phyloP scores from a whole-genome alignment of 1,139 yeast species.

The Geotrichum candidum region DNA sequence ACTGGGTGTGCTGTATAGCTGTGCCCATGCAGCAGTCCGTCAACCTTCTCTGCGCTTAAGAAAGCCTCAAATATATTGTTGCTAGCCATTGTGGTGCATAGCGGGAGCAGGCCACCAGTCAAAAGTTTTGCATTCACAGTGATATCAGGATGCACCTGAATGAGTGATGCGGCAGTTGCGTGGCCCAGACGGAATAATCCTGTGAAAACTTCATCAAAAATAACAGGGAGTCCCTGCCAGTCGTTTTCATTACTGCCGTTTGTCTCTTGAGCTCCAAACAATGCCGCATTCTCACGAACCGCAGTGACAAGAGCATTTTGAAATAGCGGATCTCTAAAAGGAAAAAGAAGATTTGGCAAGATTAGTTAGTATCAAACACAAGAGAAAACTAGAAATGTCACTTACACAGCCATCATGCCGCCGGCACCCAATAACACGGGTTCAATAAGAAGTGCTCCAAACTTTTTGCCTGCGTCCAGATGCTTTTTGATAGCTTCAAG shows the following conservation, averaged over 20 bases:
- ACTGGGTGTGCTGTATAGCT: constrained; percentile 31
- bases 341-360: not conserved
- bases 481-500: constrained; percentile 19
- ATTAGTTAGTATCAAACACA: not conserved
- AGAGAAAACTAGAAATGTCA: not conserved
- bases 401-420: constrained; percentile 29
- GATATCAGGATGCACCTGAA: constrained; percentile 27
- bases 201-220: constrained; percentile 31
- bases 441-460: constrained; percentile 30
- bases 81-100: constrained; percentile 27
- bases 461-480: constrained; percentile 21
- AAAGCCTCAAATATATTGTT: constrained; percentile 26
- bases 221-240: constrained; percentile 30
- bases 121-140: constrained; percentile 30
- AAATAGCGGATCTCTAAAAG: constrained; percentile 27
- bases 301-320: constrained; percentile 27
- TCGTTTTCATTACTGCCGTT: not conserved
- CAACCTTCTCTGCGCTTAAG: constrained; percentile 24
- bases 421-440: constrained; percentile 31
- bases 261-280: constrained; percentile 14
- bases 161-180: constrained; percentile 22
- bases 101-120: constrained; percentile 30
- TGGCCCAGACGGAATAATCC: constrained; percentile 29
- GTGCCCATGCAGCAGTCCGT: constrained; percentile 31
- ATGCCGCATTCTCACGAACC: constrained; percentile 22